Evolutionary conservation across 1,284 basidiomycete species (phyloP).

Genomic region (Abortiporus biennis): DNA sequence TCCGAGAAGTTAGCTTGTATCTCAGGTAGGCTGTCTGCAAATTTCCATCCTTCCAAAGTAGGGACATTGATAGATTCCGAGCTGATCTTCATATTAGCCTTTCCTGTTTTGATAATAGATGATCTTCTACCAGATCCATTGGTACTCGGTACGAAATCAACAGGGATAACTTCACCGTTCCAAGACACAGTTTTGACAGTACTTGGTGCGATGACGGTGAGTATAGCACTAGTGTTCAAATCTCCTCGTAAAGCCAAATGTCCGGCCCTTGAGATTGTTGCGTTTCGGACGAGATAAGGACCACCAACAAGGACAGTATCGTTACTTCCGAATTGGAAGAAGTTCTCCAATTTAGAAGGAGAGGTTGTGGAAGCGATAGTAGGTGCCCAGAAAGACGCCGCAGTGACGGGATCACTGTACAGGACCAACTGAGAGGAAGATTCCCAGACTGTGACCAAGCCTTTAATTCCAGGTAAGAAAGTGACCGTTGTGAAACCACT

Average conservation of each 20-base stretch:
- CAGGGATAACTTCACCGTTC: slow-evolving; percentile 46
- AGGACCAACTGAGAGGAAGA: slow-evolving; percentile 59
- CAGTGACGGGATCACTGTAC: slow-evolving; percentile 57
- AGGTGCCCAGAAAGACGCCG: slow-evolving; percentile 52
- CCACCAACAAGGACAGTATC: slow-evolving; percentile 44
- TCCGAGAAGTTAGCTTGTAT: slow-evolving; percentile 51
- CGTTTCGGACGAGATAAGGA: slow-evolving; percentile 50
- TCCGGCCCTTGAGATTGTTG: slow-evolving; percentile 30
- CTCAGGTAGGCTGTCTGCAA: slow-evolving; percentile 68
- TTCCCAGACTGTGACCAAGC: slow-evolving; percentile 59
- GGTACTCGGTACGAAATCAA: too few relatives aligned
- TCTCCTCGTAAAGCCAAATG: slow-evolving; percentile 42
- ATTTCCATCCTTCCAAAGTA: slow-evolving; percentile 57
- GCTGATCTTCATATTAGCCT: slow-evolving; percentile 14
- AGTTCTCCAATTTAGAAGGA: slow-evolving; percentile 29
- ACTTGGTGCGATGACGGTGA: slow-evolving; percentile 47
- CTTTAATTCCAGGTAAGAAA: slow-evolving; percentile 48
- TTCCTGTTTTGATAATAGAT: slow-evolving; percentile 19
- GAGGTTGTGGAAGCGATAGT: slow-evolving; percentile 27
- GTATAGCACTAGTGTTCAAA: slow-evolving; percentile 33
- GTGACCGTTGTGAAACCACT: slow-evolving; percentile 31
- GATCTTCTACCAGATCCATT: slow-evolving; percentile 2
- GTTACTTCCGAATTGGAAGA: slow-evolving; percentile 49
- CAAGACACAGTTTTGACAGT: slow-evolving; percentile 51
- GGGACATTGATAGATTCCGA: slow-evolving; percentile 24